Evolutionary conservation across 148 eudicot species (phyloP), one percentile per base, ranked within the genome.

Genomic region (Chenopodium formosanum): DNA sequence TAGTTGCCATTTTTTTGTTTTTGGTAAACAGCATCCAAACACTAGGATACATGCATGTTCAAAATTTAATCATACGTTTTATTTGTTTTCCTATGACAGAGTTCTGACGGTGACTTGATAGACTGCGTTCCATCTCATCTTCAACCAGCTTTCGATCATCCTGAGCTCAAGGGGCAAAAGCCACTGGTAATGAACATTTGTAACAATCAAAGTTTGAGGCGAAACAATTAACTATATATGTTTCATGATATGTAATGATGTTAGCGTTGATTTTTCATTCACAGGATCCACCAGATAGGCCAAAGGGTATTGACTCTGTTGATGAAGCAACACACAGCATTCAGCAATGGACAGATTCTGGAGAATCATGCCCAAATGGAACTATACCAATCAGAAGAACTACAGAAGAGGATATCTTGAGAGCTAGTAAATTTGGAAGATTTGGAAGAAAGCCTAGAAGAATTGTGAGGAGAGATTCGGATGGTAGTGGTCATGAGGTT

Each of bases 61-160:
- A 25, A 20, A 74, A 60, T 34, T 63, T 58, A 4, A 29, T 71
- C 67, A 44, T 80, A 78, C 70, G 16, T 60, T 40, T 50, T 67
- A 22, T 37, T 44, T 34, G 37, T 67, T 86, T 47, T 64, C 8
- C 69, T 74, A 13, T 47, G 81, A 82, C 90, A 97, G 99, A 94
- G 99, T 82, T 92, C 97, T n/a, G 99, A 97, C 85, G 99, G 99
- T 5, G 99, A 97, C 90, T 76, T 90, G 17, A 92, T 97, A 78
- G 94, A 97, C 29, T 97, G 99, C 86, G 96, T 97, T 73, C 74
- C 75, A 5, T 73, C 91, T 22, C 99, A 97, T 89, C 97, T 92
- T 79, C 99, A 97, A 80, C 98, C 99, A 76, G 99, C 99, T 70
- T 97, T 97, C 78, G 99, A 97, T 81, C 98, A 94, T 84, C 99